phyloP scores from a whole-genome alignment of 2,329 filamentous ascomycete genomes.

The Proliferodiscus dingleyae region DNA sequence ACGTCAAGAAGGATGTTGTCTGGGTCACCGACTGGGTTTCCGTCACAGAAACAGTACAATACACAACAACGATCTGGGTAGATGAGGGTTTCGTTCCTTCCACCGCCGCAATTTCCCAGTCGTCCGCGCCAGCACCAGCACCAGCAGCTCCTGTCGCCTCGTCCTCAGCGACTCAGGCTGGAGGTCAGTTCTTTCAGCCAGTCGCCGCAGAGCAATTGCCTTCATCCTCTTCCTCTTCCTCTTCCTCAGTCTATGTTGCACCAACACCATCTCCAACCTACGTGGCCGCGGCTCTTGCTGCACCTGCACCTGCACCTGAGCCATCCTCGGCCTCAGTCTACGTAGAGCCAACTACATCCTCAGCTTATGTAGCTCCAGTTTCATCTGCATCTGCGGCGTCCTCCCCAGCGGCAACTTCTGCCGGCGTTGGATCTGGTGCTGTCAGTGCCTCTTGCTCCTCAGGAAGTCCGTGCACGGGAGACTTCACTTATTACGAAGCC shows the following conservation, averaged over 20 bases:
- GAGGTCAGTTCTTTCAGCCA: slow-evolving; percentile 23
- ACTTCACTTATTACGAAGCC: slow-evolving; percentile 70
- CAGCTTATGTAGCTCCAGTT: slow-evolving; percentile 12
- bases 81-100: slow-evolving; percentile 24
- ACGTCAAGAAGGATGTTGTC: slow-evolving; percentile 33
- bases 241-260: slow-evolving; percentile 10
- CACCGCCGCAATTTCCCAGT: neutral
- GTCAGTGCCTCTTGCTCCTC: slow-evolving; percentile 27
- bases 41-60: slow-evolving; percentile 41
- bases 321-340: slow-evolving; percentile 26
- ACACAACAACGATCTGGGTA: slow-evolving; percentile 38
- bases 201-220: slow-evolving; percentile 9
- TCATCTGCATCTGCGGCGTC: slow-evolving; percentile 8
- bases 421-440: slow-evolving; percentile 17
- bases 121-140: slow-evolving; percentile 5
- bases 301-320: neutral
- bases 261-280: slow-evolving; percentile 7
- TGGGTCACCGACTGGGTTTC: slow-evolving; percentile 45
- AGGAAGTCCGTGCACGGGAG: slow-evolving; percentile 45
- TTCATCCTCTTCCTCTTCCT: slow-evolving; percentile 2
- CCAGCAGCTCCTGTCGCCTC: slow-evolving; percentile 8
- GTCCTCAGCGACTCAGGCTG: slow-evolving; percentile 5
- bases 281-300: slow-evolving; percentile 11
- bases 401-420: slow-evolving; percentile 21
- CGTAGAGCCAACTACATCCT: slow-evolving; percentile 19